Percentiles rank a stretch among this genome's conserved stretches.
phyloP scores from a whole-genome alignment of 2,329 filamentous ascomycete species.

The Alternaria sp. region DNA sequence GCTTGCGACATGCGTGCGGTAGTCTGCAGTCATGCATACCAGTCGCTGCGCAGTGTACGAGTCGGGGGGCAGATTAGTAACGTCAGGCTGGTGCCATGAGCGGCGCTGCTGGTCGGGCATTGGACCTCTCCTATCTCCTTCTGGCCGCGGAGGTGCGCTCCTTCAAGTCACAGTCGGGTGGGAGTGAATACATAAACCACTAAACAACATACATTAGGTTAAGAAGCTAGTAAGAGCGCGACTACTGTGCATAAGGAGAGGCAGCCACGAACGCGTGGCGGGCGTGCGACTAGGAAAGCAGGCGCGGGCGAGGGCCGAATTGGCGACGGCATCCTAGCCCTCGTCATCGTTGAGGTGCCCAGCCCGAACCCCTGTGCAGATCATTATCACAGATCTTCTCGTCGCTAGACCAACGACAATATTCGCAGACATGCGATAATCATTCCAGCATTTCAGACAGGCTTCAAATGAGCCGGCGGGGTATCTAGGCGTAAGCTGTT shows the following conservation, averaged over 20 bases:
- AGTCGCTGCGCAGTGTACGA: conserved; percentile 63
- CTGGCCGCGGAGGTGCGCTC: conserved; percentile 24
- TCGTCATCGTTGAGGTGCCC: conserved; percentile 27
- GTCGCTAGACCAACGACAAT: background rate
- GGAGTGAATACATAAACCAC: conserved; percentile 15
- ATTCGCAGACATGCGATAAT: background rate
- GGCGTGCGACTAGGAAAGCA: conserved; percentile 22
- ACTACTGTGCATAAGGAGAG: conserved; percentile 18
- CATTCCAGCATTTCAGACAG: background rate
- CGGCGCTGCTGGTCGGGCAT: conserved; percentile 39
- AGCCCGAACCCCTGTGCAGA: background rate
- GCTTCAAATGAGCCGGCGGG: background rate
- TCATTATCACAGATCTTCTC: background rate
- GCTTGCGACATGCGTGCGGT: background rate
- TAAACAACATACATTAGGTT: conserved; percentile 24
- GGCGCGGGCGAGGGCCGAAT: conserved; percentile 10
- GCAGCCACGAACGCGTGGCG: conserved; percentile 22
- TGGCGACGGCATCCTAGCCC: conserved; percentile 7
- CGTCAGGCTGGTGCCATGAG: conserved; percentile 45
- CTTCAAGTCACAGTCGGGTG: conserved; percentile 14
- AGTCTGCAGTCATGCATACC: conserved; percentile 43
- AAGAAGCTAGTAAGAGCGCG: conserved; percentile 6
- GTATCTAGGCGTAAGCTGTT: background rate
- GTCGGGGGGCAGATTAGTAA: conserved; percentile 50
- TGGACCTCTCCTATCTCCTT: conserved; percentile 25